Evolutionary conservation across 177 flowering plant species (phyloP).

Genomic region (Vitis hybrid): DNA sequence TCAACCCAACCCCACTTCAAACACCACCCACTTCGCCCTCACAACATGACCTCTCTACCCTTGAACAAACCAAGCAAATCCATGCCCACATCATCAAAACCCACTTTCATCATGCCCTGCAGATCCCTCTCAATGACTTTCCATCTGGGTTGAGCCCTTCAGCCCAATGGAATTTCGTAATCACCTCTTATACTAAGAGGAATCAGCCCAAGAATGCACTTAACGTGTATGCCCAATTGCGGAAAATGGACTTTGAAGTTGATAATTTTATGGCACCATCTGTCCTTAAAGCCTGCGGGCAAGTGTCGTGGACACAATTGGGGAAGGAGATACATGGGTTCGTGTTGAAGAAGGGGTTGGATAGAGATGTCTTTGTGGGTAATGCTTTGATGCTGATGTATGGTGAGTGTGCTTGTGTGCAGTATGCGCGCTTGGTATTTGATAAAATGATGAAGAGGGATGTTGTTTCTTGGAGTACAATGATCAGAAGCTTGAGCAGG

Average conservation of each 20-base stretch:
- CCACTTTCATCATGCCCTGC: slow-evolving; percentile 28
- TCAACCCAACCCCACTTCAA: slow-evolving; percentile 5
- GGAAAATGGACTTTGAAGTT: slow-evolving; percentile 25
- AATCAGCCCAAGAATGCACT: slow-evolving; percentile 34
- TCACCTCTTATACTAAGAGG: slow-evolving; percentile 46
- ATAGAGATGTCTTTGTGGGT: slow-evolving; percentile 40
- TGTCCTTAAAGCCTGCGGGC: slow-evolving; percentile 49
- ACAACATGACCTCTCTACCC: slow-evolving; percentile 15
- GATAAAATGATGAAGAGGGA: slow-evolving; percentile 56
- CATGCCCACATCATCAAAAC: slow-evolving; percentile 56
- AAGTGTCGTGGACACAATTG: slow-evolving; percentile 18
- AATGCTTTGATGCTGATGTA: slow-evolving; percentile 62
- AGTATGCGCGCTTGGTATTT: slow-evolving; percentile 32
- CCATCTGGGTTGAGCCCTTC: slow-evolving; percentile 26
- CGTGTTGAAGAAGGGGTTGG: slow-evolving; percentile 39
- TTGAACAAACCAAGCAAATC: slow-evolving; percentile 48
- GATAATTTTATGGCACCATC: slow-evolving; percentile 54
- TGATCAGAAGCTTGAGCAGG: slow-evolving; percentile 42
- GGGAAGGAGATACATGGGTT: slow-evolving; percentile 66
- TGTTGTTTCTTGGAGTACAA: slow-evolving; percentile 61
- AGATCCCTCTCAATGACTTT: slow-evolving; percentile 5
- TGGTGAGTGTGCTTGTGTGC: slow-evolving; percentile 32
- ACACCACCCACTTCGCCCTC: slow-evolving; percentile 9
- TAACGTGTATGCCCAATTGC: slow-evolving; percentile 39
- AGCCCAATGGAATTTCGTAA: slow-evolving; percentile 41